Percentiles rank a stretch among this genome's conserved stretches.
These are phyloP conservation scores for Allium cepa DNA, from an alignment of 106 monocot species.

Conservation along the genomic window DNA sequence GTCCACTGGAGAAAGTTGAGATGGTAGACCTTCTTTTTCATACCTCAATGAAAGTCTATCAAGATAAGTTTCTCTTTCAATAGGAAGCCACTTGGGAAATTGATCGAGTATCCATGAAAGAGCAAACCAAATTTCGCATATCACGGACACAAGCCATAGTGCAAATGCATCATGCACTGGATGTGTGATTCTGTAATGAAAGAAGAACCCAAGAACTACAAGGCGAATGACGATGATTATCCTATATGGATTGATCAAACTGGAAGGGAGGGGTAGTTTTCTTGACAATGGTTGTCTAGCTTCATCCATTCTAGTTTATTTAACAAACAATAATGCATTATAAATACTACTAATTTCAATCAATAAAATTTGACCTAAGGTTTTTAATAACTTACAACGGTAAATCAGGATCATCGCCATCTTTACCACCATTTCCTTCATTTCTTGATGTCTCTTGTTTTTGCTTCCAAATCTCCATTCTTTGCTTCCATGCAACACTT, in stretches of 20 bases:
- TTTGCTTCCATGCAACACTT: conserved; percentile 88
- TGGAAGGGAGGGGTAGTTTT: conserved; percentile 31
- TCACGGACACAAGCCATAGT: conserved; percentile 34
- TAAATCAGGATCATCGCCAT: conserved; percentile 58
- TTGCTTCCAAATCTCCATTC: conserved; percentile 85
- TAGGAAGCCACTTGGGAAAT: conserved; percentile 35
- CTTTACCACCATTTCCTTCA: conserved; percentile 53
- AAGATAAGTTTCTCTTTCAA: conserved; percentile 38
- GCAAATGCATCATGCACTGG: conserved; percentile 27
- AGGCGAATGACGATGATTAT: conserved; percentile 32
- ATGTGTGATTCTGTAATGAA: conserved; percentile 35
- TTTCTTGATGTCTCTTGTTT: conserved; percentile 72
- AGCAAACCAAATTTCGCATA: conserved; percentile 39
- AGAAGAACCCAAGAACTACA: conserved; percentile 27
- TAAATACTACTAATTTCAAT: not conserved
- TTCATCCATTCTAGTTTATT: conserved; percentile 24
- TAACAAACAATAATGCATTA: not conserved
- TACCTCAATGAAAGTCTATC: conserved; percentile 39
- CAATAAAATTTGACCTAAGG: not conserved
- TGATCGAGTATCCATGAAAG: conserved; percentile 42
- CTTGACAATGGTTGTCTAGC: conserved; percentile 32
- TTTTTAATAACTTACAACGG: conserved; percentile 53
- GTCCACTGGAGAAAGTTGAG: conserved; percentile 29
- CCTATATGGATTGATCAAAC: conserved; percentile 35
- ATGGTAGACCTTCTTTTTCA: conserved; percentile 35